A percentile compares a stretch with the other conserved stretches of the same genome.
These are phyloP conservation scores for Candida berthetii DNA, from an alignment of 805 yeast genomes.

Conservation along the genomic window DNA sequence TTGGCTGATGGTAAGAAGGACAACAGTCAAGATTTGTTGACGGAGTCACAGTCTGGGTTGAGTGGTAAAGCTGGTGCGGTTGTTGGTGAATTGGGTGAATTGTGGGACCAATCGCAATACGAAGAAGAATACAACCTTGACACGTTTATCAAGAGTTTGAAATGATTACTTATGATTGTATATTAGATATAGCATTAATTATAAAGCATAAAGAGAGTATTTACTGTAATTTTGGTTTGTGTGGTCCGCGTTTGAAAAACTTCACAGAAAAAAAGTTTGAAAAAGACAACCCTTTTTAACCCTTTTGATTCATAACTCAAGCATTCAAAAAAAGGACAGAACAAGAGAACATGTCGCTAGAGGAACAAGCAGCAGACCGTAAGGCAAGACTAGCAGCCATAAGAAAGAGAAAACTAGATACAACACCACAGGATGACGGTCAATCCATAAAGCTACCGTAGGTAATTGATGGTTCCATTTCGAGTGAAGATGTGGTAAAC, in stretches of 20 bases:
- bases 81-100: slow-evolving; percentile 80
- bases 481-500: not conserved
- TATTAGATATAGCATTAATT: not conserved
- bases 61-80: slow-evolving; percentile 84
- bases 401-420: slow-evolving; percentile 13
- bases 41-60: slow-evolving; percentile 57
- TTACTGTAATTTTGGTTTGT: too few species aligned
- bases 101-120: slow-evolving; percentile 96
- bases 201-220: too few species aligned
- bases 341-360: slow-evolving; percentile 12
- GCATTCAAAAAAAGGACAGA: too few species aligned
- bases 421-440: not conserved
- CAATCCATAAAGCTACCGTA: slow-evolving; percentile 2
- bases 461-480: not conserved
- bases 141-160: slow-evolving; percentile 67
- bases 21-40: slow-evolving; percentile 31
- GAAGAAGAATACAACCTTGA: slow-evolving; percentile 96
- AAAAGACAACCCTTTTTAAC: not conserved
- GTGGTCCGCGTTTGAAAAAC: too few species aligned
- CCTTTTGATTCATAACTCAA: too few species aligned
- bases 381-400: slow-evolving; percentile 21
- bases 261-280: too few species aligned
- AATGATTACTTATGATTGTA: slow-evolving; percentile 4
- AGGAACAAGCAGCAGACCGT: slow-evolving; percentile 22
- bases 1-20: slow-evolving; percentile 22